Conservation (phyloP, 2,329 filamentous ascomycete genomes). For the Massarina eburnea region DNA sequence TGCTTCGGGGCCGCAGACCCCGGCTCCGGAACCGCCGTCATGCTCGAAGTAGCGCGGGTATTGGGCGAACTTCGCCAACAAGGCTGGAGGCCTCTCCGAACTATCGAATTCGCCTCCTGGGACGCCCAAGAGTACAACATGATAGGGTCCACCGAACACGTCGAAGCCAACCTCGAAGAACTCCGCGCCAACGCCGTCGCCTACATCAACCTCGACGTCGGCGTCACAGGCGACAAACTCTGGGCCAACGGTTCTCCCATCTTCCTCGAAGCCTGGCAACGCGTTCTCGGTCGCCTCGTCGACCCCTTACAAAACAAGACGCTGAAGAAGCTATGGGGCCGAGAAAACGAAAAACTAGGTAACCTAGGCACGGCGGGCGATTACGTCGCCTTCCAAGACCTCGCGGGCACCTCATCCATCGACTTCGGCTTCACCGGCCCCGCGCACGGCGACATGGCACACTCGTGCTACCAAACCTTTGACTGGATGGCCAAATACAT, state of each 20-base stretch:
- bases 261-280: constrained; percentile 70
- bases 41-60: constrained; percentile 84
- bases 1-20: constrained; percentile 85
- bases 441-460: constrained; percentile 64
- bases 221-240: constrained; percentile 74
- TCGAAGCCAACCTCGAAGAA: constrained; percentile 77
- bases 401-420: constrained; percentile 84
- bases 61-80: constrained; percentile 75
- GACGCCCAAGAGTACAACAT: constrained; percentile 92
- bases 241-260: constrained; percentile 79
- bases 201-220: constrained; percentile 89
- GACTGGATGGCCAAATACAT: constrained; percentile 80
- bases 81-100: constrained; percentile 90
- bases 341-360: constrained; percentile 59
- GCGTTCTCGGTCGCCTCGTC: constrained; percentile 71
- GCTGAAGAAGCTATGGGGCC: constrained; percentile 75
- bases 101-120: constrained; percentile 96
- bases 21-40: constrained; percentile 81
- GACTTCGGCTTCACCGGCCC: constrained; percentile 76
- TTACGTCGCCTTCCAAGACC: constrained; percentile 86
- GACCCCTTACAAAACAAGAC: constrained; percentile 74
- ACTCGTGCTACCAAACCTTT: constrained; percentile 87
- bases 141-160: constrained; percentile 91
- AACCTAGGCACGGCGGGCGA: constrained; percentile 76
- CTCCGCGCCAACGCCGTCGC: constrained; percentile 76